Evolutionary conservation across 371 early-diverging fungal species (phyloP), one percentile per base, ranked within the genome.

Genomic region (Rhizopus microsporus): DNA sequence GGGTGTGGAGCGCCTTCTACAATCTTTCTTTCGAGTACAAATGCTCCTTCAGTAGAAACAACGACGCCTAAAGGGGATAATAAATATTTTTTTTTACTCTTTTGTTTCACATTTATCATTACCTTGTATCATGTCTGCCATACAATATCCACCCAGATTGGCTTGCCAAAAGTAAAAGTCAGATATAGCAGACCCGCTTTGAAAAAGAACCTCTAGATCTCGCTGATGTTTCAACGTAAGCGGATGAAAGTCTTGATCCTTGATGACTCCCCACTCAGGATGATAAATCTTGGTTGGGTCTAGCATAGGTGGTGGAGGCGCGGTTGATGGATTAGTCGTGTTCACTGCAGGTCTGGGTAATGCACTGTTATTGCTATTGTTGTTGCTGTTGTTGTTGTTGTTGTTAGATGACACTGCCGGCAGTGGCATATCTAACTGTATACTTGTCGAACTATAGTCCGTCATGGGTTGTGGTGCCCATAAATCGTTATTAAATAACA

Each of bases 111-210:
- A 23, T 59, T 33, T n/a, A 35, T n/a, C 47, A 58, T 69, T 63
- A 75, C 75, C 72, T 65, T 74, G 75, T 4, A 65, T 32, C 78
- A 77, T 77, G 56, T 77, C 67, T 10, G 78, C 78, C 75, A 77
- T 74, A 59, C 78, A 77, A 60, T 77, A 77, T 31, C 78, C 78
- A 35, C 78, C 78, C 44, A 77, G 45, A 54, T 72, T 77, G 10
- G 78, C 78, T 58, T 77, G 78, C 78, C 78, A 77, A 56, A 77
- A 77, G 52, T 77, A 74, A 65, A 77, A 77, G 49, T 77, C 78
- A 13, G 60, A 31, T 12, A 77, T 70, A 17, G 55, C 17, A 30
- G 60, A 39, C 9, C 69, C 68, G 16, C 54, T 54, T 46, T 66
- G 63, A 63, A 65, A 64, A 32, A 63, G 55, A 37, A 59, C 72